Conservation (phyloP, 2,329 filamentous ascomycete species). For the Penicillium sp. region DNA sequence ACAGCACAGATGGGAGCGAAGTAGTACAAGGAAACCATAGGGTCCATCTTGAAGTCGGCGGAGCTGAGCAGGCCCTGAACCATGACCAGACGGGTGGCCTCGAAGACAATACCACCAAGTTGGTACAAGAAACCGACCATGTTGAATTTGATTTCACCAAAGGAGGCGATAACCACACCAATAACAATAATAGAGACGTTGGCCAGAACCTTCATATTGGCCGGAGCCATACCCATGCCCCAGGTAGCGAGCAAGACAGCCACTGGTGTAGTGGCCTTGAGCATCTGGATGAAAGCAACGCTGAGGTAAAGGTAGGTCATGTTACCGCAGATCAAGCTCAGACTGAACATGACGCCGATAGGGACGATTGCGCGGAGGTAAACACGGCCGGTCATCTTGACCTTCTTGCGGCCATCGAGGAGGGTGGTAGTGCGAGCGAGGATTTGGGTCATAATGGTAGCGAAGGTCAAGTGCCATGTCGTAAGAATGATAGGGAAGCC, state of each 20-base stretch:
- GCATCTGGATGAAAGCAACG: conserved; percentile 89
- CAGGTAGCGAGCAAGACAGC: conserved; percentile 87
- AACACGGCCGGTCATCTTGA: conserved; percentile 94
- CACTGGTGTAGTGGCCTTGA: conserved; percentile 84
- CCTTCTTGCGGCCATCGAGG: conserved; percentile 89
- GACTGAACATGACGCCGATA: conserved; percentile 91
- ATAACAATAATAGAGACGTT: conserved; percentile 95
- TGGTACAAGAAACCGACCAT: conserved; percentile 64
- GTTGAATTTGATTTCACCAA: conserved; percentile 91
- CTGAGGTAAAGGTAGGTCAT: conserved; percentile 92
- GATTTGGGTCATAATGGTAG: conserved; percentile 89
- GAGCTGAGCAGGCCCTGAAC: conserved; percentile 76
- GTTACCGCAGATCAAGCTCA: conserved; percentile 95
- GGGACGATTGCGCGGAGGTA: conserved; percentile 88
- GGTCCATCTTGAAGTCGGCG: conserved; percentile 82
- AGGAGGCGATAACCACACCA: conserved; percentile 88
- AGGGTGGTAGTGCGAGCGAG: conserved; percentile 84
- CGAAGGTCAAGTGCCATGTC: conserved; percentile 92
- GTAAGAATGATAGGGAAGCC: conserved; percentile 66
- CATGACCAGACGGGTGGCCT: conserved; percentile 79
- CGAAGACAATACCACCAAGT: conserved; percentile 70
- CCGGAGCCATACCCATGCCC: conserved; percentile 76
- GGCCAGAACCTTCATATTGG: conserved; percentile 79
- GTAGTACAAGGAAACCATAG: conserved; percentile 83
- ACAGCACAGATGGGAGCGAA: conserved; percentile 79